Conservation (phyloP, 257 asterid genomes). For the Petrea volubilis region DNA sequence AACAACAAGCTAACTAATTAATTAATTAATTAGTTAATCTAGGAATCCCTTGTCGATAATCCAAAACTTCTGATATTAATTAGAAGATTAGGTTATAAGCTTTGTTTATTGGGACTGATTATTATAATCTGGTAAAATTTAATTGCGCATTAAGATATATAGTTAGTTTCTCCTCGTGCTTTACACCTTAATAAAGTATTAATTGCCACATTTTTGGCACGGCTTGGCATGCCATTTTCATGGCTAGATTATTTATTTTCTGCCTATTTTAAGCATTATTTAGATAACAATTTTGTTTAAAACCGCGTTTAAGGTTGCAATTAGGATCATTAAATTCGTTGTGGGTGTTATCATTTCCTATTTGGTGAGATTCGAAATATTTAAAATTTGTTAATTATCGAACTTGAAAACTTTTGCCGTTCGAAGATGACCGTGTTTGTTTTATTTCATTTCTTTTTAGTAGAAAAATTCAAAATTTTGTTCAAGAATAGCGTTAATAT, state of each 20-base stretch:
- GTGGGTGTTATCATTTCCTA: too few species aligned
- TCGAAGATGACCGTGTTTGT: too few species aligned
- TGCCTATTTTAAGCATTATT: neutral
- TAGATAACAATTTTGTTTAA: neutral
- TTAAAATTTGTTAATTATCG: too few species aligned
- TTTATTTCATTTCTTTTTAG: too few species aligned
- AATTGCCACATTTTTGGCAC: neutral
- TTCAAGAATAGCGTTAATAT: too few species aligned
- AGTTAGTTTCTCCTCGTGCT: constrained; percentile 22
- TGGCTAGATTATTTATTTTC: neutral
- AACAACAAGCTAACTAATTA: neutral
- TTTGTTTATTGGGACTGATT: neutral
- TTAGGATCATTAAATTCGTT: neutral
- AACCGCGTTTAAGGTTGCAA: neutral
- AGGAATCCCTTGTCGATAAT: neutral
- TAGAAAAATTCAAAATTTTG: too few species aligned
- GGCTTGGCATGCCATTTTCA: neutral
- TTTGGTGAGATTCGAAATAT: too few species aligned
- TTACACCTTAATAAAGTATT: constrained; percentile 15
- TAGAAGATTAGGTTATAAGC: neutral
- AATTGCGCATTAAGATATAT: constrained; percentile 15
- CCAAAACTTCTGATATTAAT: neutral
- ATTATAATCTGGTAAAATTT: neutral
- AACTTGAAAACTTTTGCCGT: too few species aligned
- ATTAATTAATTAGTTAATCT: neutral